Evolutionary conservation across 1,284 basidiomycete species (phyloP), one percentile per base, ranked within the genome.

Genomic region (Xerocomus amazonicus): DNA sequence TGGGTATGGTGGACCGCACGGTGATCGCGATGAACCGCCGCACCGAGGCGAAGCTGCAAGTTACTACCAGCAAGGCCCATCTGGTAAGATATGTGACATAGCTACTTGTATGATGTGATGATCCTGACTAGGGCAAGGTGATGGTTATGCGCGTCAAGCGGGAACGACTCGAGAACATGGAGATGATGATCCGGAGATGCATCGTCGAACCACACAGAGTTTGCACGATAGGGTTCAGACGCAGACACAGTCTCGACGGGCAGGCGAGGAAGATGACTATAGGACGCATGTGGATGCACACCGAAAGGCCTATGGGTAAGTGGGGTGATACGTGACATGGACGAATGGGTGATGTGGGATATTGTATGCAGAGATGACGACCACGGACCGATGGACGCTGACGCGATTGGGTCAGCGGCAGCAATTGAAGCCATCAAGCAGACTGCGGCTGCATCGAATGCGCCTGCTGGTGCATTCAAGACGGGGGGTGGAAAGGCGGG

Each of bases 341-440:
- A 23, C 19, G 19, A 23, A 23, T 23, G 4, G 19, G 19, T 47
- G 28, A 49, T 4, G 13, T 26, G 16, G 14, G 10, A 2, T 8
- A 19, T 28, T 32, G 23, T 17, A 52, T 38, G 27, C 36, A 69
- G 58, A 33, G 50, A 37, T 7, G 56, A 56, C 1, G 50, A 66
- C 33, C 47, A 60, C 23, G 59, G 51, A n/a, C 63, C 61, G n/a
- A 68, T 69, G 68, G 56, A 53, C 16, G 16, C 52, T 1, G 53
- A 67, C 12, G 6, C 54, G 29, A 69, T 67, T 28, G 65, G 65
- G 3, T 48, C 54, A 3, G 65, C 65, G 2, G 65, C 65, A 4
- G 65, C 65, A 17, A 51, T 70, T 43, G 65, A 67, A 17, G 65
- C 65, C 1, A 32, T 67, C 8, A 67, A 68, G 43, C 59, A 70